These are phyloP conservation scores for Ustilago esculenta DNA, from an alignment of 1,284 basidiomycete genomes.

Conservation along the genomic window DNA sequence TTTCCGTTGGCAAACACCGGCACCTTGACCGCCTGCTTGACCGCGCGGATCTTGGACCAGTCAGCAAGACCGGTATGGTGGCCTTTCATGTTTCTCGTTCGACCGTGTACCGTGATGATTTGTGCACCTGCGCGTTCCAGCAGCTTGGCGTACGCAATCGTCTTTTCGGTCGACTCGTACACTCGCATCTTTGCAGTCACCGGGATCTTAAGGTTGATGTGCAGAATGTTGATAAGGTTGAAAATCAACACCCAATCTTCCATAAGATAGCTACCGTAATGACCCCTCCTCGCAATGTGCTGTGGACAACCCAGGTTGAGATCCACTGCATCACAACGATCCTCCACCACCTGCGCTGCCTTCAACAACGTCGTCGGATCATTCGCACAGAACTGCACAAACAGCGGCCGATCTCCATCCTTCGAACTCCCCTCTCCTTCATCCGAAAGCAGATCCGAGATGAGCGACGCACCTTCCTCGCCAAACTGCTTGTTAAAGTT, in stretches of 20 bases:
- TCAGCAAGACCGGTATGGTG: conserved; percentile 80
- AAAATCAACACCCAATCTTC: conserved; percentile 85
- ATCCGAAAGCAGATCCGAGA: conserved; percentile 7
- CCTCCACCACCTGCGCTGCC: conserved; percentile 57
- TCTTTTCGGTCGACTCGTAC: conserved; percentile 85
- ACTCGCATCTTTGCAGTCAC: conserved; percentile 97
- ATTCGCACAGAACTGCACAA: conserved; percentile 93
- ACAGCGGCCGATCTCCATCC: conserved; percentile 79
- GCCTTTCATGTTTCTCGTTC: conserved; percentile 89
- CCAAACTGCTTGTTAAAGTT: conserved; percentile 48
- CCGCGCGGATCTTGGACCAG: conserved; percentile 81
- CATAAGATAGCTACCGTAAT: conserved; percentile 89
- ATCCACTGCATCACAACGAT: conserved; percentile 81
- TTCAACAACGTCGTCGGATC: conserved; percentile 76
- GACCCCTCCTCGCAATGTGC: conserved; percentile 86
- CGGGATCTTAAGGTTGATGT: conserved; percentile 83
- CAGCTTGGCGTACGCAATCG: conserved; percentile 92
- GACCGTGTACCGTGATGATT: conserved; percentile 91
- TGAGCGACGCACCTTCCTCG: conserved; percentile 50
- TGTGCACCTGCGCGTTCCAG: conserved; percentile 93
- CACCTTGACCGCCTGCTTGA: conserved; percentile 85
- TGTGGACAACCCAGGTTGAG: conserved; percentile 93
- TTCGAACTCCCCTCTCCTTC: conserved; percentile 18
- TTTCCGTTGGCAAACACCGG: conserved; percentile 99
- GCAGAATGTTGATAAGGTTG: conserved; percentile 67